These are phyloP conservation scores for Dissoconium aciculare DNA, from an alignment of 2,329 filamentous ascomycete species.

Conservation along the genomic window DNA sequence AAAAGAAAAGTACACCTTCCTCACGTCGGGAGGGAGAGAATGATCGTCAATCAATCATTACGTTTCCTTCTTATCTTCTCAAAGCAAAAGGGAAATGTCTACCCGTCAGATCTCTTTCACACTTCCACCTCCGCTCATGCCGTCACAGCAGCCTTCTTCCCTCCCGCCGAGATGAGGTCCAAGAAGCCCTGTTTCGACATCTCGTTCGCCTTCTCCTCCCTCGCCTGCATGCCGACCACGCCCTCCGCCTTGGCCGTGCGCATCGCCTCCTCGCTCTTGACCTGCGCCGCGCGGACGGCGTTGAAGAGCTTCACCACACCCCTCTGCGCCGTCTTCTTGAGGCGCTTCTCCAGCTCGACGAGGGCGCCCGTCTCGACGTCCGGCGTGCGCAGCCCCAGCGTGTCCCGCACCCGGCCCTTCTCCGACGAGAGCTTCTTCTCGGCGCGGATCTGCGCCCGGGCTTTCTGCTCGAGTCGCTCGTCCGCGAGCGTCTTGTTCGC, in stretches of 20 bases:
- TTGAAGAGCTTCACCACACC: slow-evolving; percentile 97
- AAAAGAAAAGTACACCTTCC: too few relatives aligned
- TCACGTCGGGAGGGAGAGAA: too few relatives aligned
- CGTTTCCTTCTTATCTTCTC: too few relatives aligned
- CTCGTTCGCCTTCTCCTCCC: slow-evolving; percentile 81
- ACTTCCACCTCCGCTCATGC: not conserved
- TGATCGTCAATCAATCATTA: too few relatives aligned
- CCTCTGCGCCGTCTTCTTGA: slow-evolving; percentile 78
- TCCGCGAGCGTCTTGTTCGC: slow-evolving; percentile 60
- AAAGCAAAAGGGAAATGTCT: too few relatives aligned
- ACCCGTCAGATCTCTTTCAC: too few relatives aligned
- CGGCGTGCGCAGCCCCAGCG: slow-evolving; percentile 49
- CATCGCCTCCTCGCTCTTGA: slow-evolving; percentile 68
- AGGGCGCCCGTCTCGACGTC: slow-evolving; percentile 36
- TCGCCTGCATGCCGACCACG: slow-evolving; percentile 60
- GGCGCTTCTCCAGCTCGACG: slow-evolving; percentile 56
- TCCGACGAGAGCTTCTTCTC: slow-evolving; percentile 68
- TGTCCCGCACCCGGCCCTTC: slow-evolving; percentile 76
- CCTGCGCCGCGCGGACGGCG: slow-evolving; percentile 80
- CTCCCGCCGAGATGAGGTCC: slow-evolving; percentile 59
- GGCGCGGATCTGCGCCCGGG: slow-evolving; percentile 60
- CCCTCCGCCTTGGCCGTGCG: slow-evolving; percentile 54
- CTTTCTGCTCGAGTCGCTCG: slow-evolving; percentile 65
- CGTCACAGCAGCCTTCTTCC: slow-evolving; percentile 23
- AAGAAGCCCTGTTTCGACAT: slow-evolving; percentile 96